Evolutionary conservation across 1,284 basidiomycete genomes (phyloP).

Genomic region (Apiotrichum laibachii): DNA sequence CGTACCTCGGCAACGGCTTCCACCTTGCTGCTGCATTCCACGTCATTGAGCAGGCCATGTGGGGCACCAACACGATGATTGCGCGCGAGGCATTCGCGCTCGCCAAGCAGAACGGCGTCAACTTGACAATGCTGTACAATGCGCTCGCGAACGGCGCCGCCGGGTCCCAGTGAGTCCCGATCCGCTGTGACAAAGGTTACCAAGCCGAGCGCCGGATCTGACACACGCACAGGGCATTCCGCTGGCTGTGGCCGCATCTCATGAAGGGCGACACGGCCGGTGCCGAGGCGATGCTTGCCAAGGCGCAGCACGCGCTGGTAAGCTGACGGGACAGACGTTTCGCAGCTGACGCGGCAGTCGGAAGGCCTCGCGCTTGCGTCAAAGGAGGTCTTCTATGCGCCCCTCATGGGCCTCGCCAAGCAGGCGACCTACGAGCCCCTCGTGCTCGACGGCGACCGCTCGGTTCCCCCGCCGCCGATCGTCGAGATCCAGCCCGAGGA

Average conservation of each 20-base stretch:
- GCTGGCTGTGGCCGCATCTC: constrained; percentile 1
- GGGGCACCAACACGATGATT: constrained; percentile 7
- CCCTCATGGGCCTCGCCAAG: constrained; percentile 7
- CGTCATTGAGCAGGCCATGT: constrained; percentile 9
- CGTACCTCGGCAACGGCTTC: constrained; percentile 4
- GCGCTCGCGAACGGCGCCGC: constrained; percentile 10
- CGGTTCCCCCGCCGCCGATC: background rate
- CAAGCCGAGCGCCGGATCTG: no score
- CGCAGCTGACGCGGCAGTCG: background rate
- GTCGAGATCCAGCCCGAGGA: background rate
- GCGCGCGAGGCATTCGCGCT: constrained; percentile 10
- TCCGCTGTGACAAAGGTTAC: no score
- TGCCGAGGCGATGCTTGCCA: background rate
- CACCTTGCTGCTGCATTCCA: background rate
- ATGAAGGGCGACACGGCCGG: background rate
- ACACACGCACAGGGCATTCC: constrained; percentile 9
- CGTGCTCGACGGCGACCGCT: background rate
- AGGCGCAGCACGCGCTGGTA: constrained; percentile 1
- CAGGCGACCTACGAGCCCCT: background rate
- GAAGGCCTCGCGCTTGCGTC: background rate
- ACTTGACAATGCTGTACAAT: background rate
- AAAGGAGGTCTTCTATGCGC: constrained; percentile 9
- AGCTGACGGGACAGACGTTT: background rate
- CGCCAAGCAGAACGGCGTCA: constrained; percentile 8
- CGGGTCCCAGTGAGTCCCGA: constrained; percentile 5